A percentile compares a stretch with the other conserved stretches of the same genome.
Conservation (phyloP, 257 asterid species). For the Apocynum venetum region DNA sequence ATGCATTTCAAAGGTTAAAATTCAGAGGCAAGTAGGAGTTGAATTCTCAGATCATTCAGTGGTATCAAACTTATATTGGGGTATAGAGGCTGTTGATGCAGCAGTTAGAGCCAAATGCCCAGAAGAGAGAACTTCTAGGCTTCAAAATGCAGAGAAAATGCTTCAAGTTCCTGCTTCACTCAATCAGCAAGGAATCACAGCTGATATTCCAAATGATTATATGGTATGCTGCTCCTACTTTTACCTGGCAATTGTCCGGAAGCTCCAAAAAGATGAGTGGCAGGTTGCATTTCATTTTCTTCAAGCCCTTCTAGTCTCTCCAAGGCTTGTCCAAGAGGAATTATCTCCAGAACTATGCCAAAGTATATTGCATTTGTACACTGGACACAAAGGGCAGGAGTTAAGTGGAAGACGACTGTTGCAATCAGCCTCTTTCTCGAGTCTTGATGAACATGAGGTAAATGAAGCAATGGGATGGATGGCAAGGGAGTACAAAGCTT, state of each 20-base stretch:
- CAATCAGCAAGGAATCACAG: slow-evolving; percentile 53
- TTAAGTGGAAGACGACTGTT: slow-evolving; percentile 13
- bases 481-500: slow-evolving; percentile 65
- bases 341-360: slow-evolving; percentile 56
- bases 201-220: slow-evolving; percentile 50
- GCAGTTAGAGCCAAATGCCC: slow-evolving; percentile 29
- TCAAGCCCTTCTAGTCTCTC: slow-evolving; percentile 61
- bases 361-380: slow-evolving; percentile 31
- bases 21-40: slow-evolving; percentile 45
- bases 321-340: slow-evolving; percentile 45
- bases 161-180: slow-evolving; percentile 85
- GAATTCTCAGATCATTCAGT: slow-evolving; percentile 71
- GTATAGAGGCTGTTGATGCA: slow-evolving; percentile 48
- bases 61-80: slow-evolving; percentile 79
- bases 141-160: slow-evolving; percentile 62
- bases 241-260: slow-evolving; percentile 51
- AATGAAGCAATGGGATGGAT: slow-evolving; percentile 52
- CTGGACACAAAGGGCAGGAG: slow-evolving; percentile 14
- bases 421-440: slow-evolving; percentile 12
- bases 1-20: slow-evolving; percentile 55
- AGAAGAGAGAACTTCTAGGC: slow-evolving; percentile 32
- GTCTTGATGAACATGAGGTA: slow-evolving; percentile 29
- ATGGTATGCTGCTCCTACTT: slow-evolving; percentile 58
- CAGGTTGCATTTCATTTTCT: slow-evolving; percentile 74
- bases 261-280: slow-evolving; percentile 54